Base-by-base conservation (phyloP, 2,329 filamentous ascomycete genomes). In the Taxawa tesnikishii region DNA sequence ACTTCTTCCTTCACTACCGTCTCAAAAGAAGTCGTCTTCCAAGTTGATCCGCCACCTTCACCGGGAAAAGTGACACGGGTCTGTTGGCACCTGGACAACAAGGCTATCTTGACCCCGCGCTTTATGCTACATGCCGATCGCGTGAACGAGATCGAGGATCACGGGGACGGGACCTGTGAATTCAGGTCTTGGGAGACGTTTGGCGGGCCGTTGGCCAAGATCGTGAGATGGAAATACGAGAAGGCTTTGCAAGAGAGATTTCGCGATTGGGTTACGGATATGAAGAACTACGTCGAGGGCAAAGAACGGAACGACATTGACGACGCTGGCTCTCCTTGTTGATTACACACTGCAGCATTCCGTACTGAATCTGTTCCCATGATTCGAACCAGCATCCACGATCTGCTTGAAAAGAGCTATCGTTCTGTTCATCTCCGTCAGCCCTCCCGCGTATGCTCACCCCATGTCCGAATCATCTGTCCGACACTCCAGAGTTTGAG, bases 101-200 rank as follows among this genome's bases (percentile, higher is more conserved):
- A 46, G 6, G 42, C 38, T 15, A 36, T 40, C 5, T 32, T 48
- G 14, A 34, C 53, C 7, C 49, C 50, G 1, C 41, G 40, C 1
- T 51, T 50, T 26, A 17, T 67, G 12, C 34, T 67, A 32, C 51
- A 46, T 30, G 54, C 58, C 17, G 61, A 67, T 41, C 47, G 62
- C 8, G 58, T 63, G n/a, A 62, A 66, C 39, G 63, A 67, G 48
- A 48, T 68, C 21, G 46, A 47, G 13, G 59, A 60, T 34, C 45
- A 52, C 5, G 51, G 51, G 19, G 48, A 50, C 29, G 39, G 31
- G 46, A 56, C 47, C 44, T 56, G 41, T 18, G 41, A 42, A n/a
- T 54, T 51, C 28, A 45, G 51, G 34, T 63, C 57, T 36, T 67
- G 63, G 63, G 58, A 65, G 45, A 50, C 49, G 4, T 62, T 65